These are phyloP conservation scores for Heliamphora pulchella DNA, from an alignment of 179 eudicot genomes.

Conservation along the genomic window DNA sequence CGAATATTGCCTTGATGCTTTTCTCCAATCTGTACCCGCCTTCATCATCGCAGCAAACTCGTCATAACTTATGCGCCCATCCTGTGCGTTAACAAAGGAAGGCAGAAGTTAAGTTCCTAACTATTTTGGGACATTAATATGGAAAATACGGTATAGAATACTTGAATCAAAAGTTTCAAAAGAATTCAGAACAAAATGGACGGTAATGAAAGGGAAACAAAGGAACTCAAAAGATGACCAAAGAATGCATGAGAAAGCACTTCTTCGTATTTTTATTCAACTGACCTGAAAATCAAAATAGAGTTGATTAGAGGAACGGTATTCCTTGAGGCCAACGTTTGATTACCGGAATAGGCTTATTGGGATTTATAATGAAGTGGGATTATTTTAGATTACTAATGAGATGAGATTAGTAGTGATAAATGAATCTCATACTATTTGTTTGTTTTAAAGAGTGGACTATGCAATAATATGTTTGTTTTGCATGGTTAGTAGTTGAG, in stretches of 20 bases:
- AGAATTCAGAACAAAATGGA: neutral
- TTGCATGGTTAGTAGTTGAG: too few relatives aligned
- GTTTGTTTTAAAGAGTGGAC: too few relatives aligned
- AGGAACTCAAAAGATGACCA: neutral
- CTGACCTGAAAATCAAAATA: neutral
- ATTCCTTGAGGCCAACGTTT: neutral
- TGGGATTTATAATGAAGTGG: too few relatives aligned
- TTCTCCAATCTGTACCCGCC: constrained; percentile 83
- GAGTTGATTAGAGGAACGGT: neutral
- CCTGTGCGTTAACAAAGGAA: constrained; percentile 28
- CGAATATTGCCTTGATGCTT: constrained; percentile 71
- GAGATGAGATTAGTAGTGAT: too few relatives aligned
- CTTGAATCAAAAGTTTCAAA: neutral
- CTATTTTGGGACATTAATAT: neutral
- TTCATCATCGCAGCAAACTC: constrained; percentile 72
- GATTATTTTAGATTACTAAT: too few relatives aligned
- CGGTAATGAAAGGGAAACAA: neutral
- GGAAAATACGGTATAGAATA: neutral
- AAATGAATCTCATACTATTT: too few relatives aligned
- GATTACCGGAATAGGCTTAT: too few relatives aligned
- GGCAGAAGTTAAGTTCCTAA: neutral
- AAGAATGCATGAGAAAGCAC: neutral
- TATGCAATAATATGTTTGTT: too few relatives aligned
- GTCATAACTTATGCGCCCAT: constrained; percentile 69
- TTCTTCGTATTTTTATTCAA: neutral